A percentile compares a stretch with the other conserved stretches of the same genome.
Evolutionary conservation across 345 rosid species (phyloP).

Genomic region (Anastatica hierochuntica): DNA sequence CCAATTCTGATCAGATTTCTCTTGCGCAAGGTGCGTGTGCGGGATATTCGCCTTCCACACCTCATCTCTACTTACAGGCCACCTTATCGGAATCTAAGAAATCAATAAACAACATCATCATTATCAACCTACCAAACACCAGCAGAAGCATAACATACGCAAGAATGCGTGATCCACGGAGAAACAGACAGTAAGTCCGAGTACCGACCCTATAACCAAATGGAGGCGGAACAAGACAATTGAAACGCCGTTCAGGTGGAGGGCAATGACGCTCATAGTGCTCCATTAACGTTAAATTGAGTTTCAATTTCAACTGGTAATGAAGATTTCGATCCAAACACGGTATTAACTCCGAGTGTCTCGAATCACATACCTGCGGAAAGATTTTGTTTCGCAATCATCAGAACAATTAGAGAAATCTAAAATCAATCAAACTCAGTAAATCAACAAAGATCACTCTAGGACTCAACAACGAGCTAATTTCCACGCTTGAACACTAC

Average conservation of each 20-base stretch:
- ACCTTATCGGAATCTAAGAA: slow-evolving; percentile 78
- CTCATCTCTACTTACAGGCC: slow-evolving; percentile 96
- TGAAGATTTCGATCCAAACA: slow-evolving; percentile 81
- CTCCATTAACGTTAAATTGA: slow-evolving; percentile 77
- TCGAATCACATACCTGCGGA: slow-evolving; percentile 65
- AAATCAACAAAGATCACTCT: not conserved
- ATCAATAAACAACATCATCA: slow-evolving; percentile 30
- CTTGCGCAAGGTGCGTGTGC: slow-evolving; percentile 87
- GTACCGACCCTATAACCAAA: slow-evolving; percentile 84
- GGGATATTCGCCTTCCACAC: slow-evolving; percentile 98
- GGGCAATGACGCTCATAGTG: slow-evolving; percentile 96
- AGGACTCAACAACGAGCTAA: not conserved
- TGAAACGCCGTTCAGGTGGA: slow-evolving; percentile 69
- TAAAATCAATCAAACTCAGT: not conserved
- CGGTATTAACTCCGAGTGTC: slow-evolving; percentile 78
- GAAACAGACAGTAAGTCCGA: slow-evolving; percentile 6
- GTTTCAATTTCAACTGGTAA: slow-evolving; percentile 71
- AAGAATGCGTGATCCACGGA: not conserved
- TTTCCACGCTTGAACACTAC: not conserved
- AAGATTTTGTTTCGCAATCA: not conserved
- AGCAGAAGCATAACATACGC: slow-evolving; percentile 12
- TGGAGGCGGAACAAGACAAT: slow-evolving; percentile 89
- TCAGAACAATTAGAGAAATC: not conserved
- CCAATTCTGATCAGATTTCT: slow-evolving; percentile 99
- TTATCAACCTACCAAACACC: slow-evolving; percentile 29